Percentiles rank a stretch among this genome's conserved stretches.
phyloP scores from a whole-genome alignment of 192 early-diverging fungal species.

The Mortierella alpina region DNA sequence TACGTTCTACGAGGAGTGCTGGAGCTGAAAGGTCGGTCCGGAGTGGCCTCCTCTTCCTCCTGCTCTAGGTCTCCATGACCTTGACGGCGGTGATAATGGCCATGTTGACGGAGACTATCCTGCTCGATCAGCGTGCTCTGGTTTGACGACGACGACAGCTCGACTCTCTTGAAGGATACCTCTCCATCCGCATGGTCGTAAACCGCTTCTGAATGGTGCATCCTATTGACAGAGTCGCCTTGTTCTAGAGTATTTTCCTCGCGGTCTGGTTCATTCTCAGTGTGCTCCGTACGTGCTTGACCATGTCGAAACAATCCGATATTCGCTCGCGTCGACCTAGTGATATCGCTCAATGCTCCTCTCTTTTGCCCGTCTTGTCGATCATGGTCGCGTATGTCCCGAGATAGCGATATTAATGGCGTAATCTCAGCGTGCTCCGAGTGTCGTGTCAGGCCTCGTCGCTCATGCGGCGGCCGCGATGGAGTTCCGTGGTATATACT shows the following conservation, averaged over 20 bases:
- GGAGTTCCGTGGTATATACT: constrained; percentile 23
- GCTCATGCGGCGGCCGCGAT: background rate
- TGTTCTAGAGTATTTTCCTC: too few relatives aligned
- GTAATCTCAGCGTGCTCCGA: too few relatives aligned
- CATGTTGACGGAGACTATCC: background rate
- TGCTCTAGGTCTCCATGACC: background rate
- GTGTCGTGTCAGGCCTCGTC: too few relatives aligned
- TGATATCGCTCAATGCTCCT: background rate
- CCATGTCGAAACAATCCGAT: background rate
- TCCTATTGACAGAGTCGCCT: too few relatives aligned
- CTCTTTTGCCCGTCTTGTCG: background rate
- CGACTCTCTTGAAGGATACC: constrained; percentile 13
- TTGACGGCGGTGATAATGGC: background rate
- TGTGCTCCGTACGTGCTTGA: too few relatives aligned
- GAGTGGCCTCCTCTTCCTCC: background rate
- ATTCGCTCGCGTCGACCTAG: background rate
- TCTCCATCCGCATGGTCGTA: constrained; percentile 19
- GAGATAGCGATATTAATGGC: too few relatives aligned
- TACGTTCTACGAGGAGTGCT: too few relatives aligned
- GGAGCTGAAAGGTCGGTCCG: too few relatives aligned
- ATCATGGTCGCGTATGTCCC: background rate
- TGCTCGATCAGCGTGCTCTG: constrained; percentile 11
- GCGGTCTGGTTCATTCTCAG: too few relatives aligned
- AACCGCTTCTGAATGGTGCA: background rate
- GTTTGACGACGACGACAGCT: constrained; percentile 3